Percentiles rank a stretch among this genome's conserved stretches.
Conservation (phyloP, 768 basidiomycete genomes). For the Coprinopsis sp. region DNA sequence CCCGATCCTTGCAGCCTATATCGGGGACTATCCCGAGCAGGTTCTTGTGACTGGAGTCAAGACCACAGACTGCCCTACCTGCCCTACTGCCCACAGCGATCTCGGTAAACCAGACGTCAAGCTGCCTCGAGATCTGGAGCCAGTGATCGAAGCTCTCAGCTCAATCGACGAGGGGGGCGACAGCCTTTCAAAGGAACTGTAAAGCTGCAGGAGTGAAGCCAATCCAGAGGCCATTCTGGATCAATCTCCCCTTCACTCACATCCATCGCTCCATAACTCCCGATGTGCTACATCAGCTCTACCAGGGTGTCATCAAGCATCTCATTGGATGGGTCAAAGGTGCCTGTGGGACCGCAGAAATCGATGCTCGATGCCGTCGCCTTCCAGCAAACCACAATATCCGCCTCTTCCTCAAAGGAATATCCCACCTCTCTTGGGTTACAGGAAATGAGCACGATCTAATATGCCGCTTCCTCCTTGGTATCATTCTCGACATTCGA, state of each 20-base stretch:
- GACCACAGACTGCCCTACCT: constrained; percentile 25
- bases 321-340: constrained; percentile 31
- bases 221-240: constrained; percentile 35
- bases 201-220: constrained; percentile 20
- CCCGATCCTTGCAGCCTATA: constrained; percentile 36
- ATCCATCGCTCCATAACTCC: constrained; percentile 41
- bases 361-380: constrained; percentile 29
- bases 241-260: too few relatives aligned
- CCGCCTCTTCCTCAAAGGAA: constrained; percentile 31
- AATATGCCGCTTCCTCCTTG: constrained; percentile 29
- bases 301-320: constrained; percentile 45
- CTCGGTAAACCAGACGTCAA: constrained; percentile 14
- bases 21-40: constrained; percentile 44
- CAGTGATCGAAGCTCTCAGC: constrained; percentile 17
- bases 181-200: constrained; percentile 15
- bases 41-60: constrained; percentile 28
- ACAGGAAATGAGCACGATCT: constrained; percentile 32
- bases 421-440: constrained; percentile 24
- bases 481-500: constrained; percentile 21
- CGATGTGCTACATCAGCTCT: constrained; percentile 44
- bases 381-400: constrained; percentile 33
- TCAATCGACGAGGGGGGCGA: constrained; percentile 13
- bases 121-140: not conserved
- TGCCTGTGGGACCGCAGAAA: constrained; percentile 23
- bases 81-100: constrained; percentile 14